Evolutionary conservation across 2,329 filamentous ascomycete genomes (phyloP), one percentile per base, ranked within the genome.

Genomic region (Arthroderma uncinatum): DNA sequence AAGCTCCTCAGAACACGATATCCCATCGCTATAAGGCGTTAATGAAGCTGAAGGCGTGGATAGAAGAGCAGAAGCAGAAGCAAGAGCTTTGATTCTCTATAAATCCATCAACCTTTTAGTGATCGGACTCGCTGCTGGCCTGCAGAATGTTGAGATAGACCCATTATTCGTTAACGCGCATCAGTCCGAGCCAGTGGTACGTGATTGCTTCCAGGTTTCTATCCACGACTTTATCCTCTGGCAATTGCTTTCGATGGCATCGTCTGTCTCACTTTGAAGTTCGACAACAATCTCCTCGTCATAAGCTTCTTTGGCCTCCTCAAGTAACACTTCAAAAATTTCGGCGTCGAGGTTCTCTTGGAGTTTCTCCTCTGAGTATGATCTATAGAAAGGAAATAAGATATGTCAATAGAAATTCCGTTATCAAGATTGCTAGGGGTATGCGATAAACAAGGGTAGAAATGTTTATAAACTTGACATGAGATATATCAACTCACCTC

Each of bases 341-440:
- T 98, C 93, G 30, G 89, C 87, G 71, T 98, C 93, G 59, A 98
- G 77, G 68, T 98, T 98, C 72, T 97, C 93, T 71, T 97, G 88
- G 44, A 98, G 76, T 72, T 98, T 98, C 61, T 81, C 79, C 68
- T 93, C 88, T 60, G 82, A 79, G 71, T 96, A 96, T 61, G 89
- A 86, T 63, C 86, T 87, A 59, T 47, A 57, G 44, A 52, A 52
- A 28, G 36, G 21, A 54, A 54, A 54, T 50, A 16, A 16, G 39
- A 55, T 25, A 61, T 40, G 57, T 47, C 23, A 39, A 25, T 50
- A 56, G 57, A 39, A 8, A 37, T 47, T 54, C 52, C 33, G 21
- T 54, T 36, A 50, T 47, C 23, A 2, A 42, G 19, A 25, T 25
- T n/a, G 50, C 8, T 10, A 8, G 28, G 34, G 19, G n/a, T 7